Conservation (phyloP, 1,284 basidiomycete genomes). For the Ceratobasidium papillatum region DNA sequence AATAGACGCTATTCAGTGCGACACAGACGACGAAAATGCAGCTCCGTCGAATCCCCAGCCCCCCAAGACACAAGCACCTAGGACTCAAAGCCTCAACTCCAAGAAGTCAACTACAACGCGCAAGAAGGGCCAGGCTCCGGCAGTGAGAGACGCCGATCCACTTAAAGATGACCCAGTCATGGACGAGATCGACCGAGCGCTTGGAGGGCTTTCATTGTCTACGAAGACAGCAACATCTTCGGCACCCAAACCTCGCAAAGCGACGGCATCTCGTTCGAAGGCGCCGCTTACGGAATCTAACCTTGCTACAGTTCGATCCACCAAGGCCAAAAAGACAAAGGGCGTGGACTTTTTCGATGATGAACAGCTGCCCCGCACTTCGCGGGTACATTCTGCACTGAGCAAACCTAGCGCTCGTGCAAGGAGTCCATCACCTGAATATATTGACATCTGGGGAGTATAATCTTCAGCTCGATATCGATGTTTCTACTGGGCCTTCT, state of each 20-base stretch:
- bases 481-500: too few species aligned
- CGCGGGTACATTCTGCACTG: neutral
- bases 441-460: slow-evolving; percentile 14
- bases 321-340: neutral
- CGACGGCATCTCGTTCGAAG: neutral
- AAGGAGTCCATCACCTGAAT: slow-evolving; percentile 28
- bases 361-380: neutral
- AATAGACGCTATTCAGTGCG: slow-evolving; percentile 32
- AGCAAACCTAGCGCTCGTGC: neutral
- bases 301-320: neutral
- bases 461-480: neutral
- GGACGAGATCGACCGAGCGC: slow-evolving; percentile 3
- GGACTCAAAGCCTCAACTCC: neutral
- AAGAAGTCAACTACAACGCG: neutral
- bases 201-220: neutral
- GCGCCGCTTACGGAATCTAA: neutral
- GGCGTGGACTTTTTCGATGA: neutral
- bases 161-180: neutral
- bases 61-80: neutral
- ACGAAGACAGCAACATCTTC: neutral
- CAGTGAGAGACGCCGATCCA: neutral
- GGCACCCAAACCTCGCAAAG: neutral
- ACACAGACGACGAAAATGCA: slow-evolving; percentile 14
- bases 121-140: neutral
- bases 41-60: neutral